Conservation (phyloP, 768 basidiomycete genomes). For the Suillus paluster region DNA sequence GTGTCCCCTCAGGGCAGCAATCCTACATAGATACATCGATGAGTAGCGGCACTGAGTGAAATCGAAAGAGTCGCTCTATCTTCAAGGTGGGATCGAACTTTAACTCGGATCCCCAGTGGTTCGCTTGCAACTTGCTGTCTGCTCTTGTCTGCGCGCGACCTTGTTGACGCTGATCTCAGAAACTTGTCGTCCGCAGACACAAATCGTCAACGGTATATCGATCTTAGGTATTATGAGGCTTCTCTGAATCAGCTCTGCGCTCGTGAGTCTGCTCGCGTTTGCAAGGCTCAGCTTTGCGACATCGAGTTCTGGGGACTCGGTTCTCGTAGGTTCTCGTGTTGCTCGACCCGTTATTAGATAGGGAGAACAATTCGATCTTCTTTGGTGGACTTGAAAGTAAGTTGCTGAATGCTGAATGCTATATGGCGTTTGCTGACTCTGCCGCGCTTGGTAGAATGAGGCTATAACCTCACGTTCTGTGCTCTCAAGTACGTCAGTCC, state of each 20-base stretch:
- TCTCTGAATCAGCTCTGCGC: constrained; percentile 26
- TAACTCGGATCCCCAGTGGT: too few relatives aligned
- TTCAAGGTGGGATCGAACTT: too few relatives aligned
- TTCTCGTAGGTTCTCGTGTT: constrained; percentile 90
- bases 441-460: constrained; percentile 68
- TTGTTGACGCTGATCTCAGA: neutral
- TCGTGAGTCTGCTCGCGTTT: constrained; percentile 35
- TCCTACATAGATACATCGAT: neutral
- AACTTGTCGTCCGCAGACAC: too few relatives aligned
- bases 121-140: too few relatives aligned
- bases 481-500: constrained; percentile 76
- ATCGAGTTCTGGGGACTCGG: constrained; percentile 82
- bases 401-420: constrained; percentile 16
- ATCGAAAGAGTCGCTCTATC: too few relatives aligned
- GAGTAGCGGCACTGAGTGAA: neutral
- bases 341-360: constrained; percentile 71
- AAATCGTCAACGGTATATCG: constrained; percentile 5
- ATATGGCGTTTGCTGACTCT: neutral
- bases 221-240: constrained; percentile 30
- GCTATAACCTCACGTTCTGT: constrained; percentile 88
- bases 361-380: constrained; percentile 78
- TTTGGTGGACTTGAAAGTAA: constrained; percentile 78
- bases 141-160: too few relatives aligned
- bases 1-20: neutral
- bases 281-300: constrained; percentile 45